Conservation (phyloP, 176 grass and related monocot species). For the Phoenix dactylifera region DNA sequence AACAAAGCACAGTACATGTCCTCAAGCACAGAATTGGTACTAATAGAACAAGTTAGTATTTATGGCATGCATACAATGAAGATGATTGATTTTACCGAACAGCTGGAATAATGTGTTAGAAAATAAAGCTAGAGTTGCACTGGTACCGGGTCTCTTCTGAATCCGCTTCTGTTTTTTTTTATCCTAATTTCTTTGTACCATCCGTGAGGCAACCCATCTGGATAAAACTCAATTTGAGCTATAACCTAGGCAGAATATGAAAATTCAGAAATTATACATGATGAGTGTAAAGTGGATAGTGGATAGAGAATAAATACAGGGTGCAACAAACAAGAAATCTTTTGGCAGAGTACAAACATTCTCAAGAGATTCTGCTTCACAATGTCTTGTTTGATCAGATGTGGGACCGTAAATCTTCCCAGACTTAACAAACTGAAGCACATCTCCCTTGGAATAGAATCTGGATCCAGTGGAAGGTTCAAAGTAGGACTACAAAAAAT, state of each 20-base stretch:
- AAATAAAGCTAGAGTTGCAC: not conserved
- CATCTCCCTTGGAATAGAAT: conserved; percentile 44
- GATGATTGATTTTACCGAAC: not conserved
- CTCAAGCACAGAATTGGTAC: too few relatives aligned
- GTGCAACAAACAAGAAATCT: too few relatives aligned
- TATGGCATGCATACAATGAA: too few relatives aligned
- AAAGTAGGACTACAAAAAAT: conserved; percentile 37
- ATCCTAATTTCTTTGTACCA: conserved; percentile 48
- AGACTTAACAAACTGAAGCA: conserved; percentile 28
- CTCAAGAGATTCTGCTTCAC: conserved; percentile 23
- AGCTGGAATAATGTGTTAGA: not conserved
- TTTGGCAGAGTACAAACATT: conserved; percentile 24
- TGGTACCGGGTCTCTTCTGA: conserved; percentile 44
- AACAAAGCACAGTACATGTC: too few relatives aligned
- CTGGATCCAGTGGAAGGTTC: conserved; percentile 25
- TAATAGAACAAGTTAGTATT: too few relatives aligned
- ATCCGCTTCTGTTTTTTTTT: conserved; percentile 40
- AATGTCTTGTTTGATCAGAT: conserved; percentile 24
- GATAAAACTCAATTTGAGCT: conserved; percentile 39
- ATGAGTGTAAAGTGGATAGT: not conserved
- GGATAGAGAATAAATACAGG: not conserved
- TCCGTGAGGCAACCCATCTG: conserved; percentile 42
- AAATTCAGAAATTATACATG: not conserved
- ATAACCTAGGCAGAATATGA: conserved; percentile 30
- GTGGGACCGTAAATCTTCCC: conserved; percentile 17